A percentile compares a stretch with the other conserved stretches of the same genome.
phyloP scores from a whole-genome alignment of 1,284 basidiomycete genomes.

The Fistulina hepatica region DNA sequence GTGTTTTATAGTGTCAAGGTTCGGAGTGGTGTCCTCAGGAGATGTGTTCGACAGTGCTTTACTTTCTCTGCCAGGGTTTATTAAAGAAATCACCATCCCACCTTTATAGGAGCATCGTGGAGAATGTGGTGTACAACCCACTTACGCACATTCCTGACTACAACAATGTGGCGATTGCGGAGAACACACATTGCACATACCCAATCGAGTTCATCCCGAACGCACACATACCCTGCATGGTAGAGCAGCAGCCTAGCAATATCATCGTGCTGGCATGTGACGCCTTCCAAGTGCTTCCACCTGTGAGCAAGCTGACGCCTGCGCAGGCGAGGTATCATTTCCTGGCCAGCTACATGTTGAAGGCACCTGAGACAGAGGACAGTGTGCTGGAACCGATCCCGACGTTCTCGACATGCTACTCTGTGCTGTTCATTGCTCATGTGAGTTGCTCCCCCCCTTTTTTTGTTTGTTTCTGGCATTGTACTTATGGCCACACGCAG shows the following conservation, averaged over 20 bases:
- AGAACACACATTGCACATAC: constrained; percentile 98
- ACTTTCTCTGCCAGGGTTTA: too few species aligned
- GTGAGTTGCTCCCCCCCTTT: constrained; percentile 28
- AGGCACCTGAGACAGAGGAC: constrained; percentile 97
- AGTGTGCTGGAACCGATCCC: constrained; percentile 97
- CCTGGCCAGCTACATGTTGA: constrained; percentile 93
- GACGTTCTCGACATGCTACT: constrained; percentile 99
- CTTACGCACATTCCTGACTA: constrained; percentile 82
- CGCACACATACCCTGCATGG: constrained; percentile 85
- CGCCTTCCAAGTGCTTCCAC: constrained; percentile 96
- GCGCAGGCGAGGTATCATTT: constrained; percentile 98
- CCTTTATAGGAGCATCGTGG: constrained; percentile 96
- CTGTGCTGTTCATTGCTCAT: constrained; percentile 97
- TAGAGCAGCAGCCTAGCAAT: constrained; percentile 81
- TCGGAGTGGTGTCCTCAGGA: too few species aligned
- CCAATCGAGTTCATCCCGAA: constrained; percentile 96
- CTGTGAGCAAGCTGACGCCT: constrained; percentile 86
- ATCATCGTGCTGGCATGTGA: constrained; percentile 99
- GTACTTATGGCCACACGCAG: constrained; percentile 39
- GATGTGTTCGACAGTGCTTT: too few species aligned
- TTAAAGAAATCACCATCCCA: too few species aligned
- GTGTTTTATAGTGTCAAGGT: too few species aligned
- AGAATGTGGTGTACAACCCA: constrained; percentile 99
- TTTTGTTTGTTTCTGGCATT: constrained; percentile 1
- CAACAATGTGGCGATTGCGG: constrained; percentile 93